A percentile compares a stretch with the other conserved stretches of the same genome.
Evolutionary conservation across 257 asterid species (phyloP).

Genomic region (Plantago ovata): DNA sequence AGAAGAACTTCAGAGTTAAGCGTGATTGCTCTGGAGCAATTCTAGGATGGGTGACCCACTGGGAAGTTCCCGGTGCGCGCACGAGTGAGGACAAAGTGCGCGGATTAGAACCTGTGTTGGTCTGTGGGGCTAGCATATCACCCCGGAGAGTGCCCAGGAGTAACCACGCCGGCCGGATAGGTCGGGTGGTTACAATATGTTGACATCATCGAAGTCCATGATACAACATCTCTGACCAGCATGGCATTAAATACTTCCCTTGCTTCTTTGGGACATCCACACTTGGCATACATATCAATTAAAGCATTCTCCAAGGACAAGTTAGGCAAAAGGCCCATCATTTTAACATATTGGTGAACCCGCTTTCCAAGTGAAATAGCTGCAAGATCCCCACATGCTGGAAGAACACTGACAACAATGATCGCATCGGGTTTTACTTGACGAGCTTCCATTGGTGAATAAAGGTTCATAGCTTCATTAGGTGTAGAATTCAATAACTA

Average conservation of each 20-base stretch:
- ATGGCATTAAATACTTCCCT: slow-evolving; percentile 70
- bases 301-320: slow-evolving; percentile 75
- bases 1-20: too few species aligned
- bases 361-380: slow-evolving; percentile 58
- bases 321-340: slow-evolving; percentile 51
- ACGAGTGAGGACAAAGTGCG: too few species aligned
- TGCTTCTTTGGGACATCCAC: slow-evolving; percentile 79
- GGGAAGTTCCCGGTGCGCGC: too few species aligned
- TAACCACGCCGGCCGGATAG: too few species aligned
- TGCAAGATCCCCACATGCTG: slow-evolving; percentile 89
- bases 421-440: slow-evolving; percentile 57
- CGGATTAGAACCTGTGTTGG: too few species aligned
- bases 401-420: slow-evolving; percentile 75
- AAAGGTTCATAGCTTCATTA: slow-evolving; percentile 60
- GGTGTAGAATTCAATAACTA: too few species aligned
- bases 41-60: too few species aligned
- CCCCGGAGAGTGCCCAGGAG: too few species aligned
- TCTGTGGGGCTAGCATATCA: too few species aligned
- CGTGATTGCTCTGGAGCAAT: too few species aligned
- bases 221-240: slow-evolving; percentile 61
- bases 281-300: slow-evolving; percentile 90
- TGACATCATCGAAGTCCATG: slow-evolving; percentile 89
- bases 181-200: too few species aligned
- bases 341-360: slow-evolving; percentile 50
- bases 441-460: slow-evolving; percentile 50